A percentile compares a stretch with the other conserved stretches of the same genome.
Conservation (phyloP, 192 early-diverging fungal species). For the Coemansia sp. region DNA sequence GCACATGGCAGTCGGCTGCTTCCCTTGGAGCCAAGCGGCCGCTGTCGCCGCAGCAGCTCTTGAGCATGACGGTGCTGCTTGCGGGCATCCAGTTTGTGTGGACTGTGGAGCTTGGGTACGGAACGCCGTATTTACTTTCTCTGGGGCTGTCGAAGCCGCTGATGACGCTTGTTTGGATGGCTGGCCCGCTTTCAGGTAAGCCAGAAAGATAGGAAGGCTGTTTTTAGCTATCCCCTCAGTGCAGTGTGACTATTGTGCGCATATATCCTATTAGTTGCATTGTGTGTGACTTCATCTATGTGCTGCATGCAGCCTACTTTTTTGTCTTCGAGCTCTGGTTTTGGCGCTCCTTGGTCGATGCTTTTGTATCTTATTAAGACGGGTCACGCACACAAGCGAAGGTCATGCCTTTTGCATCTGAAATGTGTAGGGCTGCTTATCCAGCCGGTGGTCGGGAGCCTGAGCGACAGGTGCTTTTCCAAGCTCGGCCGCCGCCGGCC, state of each 20-base stretch:
- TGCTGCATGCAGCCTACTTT: background rate
- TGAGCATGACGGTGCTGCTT: constrained; percentile 52
- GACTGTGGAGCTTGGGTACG: constrained; percentile 61
- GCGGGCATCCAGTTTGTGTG: constrained; percentile 59
- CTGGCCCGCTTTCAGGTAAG: constrained; percentile 78
- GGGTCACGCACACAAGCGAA: too few species aligned
- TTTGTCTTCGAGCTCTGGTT: too few species aligned
- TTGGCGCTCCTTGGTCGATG: background rate
- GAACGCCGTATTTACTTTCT: constrained; percentile 84
- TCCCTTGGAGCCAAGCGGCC: constrained; percentile 14
- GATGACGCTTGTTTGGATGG: constrained; percentile 94
- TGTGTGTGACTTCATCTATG: background rate
- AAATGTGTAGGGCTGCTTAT: constrained; percentile 60
- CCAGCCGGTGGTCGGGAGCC: constrained; percentile 81
- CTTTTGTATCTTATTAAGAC: background rate
- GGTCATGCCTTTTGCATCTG: background rate
- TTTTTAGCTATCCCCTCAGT: too few species aligned
- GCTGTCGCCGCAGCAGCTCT: constrained; percentile 35
- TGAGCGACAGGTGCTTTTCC: constrained; percentile 77
- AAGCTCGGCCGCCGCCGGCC: constrained; percentile 78
- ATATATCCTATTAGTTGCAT: constrained; percentile 4
- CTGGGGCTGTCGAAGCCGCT: constrained; percentile 81
- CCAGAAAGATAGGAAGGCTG: background rate
- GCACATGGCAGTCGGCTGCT: background rate
- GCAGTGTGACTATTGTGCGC: constrained; percentile 1